phyloP scores from a whole-genome alignment of 306 rosid species.

The Trifolium subterraneum region DNA sequence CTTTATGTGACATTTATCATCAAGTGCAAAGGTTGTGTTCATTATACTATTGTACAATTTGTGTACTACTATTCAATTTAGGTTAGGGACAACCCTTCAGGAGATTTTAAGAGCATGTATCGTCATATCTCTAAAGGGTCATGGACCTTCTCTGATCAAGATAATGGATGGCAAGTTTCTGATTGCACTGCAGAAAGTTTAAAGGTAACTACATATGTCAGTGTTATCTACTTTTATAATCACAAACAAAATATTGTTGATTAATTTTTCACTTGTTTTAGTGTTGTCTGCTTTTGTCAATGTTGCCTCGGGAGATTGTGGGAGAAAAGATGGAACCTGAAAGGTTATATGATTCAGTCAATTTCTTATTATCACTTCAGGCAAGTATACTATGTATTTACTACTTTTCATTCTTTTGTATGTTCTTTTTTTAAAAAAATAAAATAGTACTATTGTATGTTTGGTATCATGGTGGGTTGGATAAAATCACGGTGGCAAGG shows the following conservation, averaged over 20 bases:
- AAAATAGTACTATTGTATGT: no score
- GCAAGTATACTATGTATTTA: conserved; percentile 2
- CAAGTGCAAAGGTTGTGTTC: no score
- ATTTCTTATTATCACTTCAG: conserved; percentile 69
- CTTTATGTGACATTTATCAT: no score
- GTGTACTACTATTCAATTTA: background rate
- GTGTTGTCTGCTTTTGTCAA: conserved; percentile 70
- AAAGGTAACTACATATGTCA: conserved; percentile 49
- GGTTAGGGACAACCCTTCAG: conserved; percentile 58
- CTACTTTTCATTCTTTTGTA: no score
- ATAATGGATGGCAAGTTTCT: conserved; percentile 90
- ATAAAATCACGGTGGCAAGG: no score
- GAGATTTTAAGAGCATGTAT: conserved; percentile 65
- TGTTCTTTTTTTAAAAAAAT: no score
- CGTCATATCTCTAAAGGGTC: conserved; percentile 81
- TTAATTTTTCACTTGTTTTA: conserved; percentile 6
- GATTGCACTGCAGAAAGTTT: conserved; percentile 80
- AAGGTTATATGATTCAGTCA: conserved; percentile 62
- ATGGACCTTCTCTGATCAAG: conserved; percentile 83
- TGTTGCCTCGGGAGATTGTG: conserved; percentile 65
- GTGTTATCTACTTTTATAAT: no score
- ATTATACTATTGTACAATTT: no score
- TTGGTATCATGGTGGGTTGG: no score
- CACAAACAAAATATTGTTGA: no score
- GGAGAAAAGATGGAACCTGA: conserved; percentile 73